Evolutionary conservation across 192 early-diverging fungal species (phyloP).

Genomic region (Coemansia sp.): DNA sequence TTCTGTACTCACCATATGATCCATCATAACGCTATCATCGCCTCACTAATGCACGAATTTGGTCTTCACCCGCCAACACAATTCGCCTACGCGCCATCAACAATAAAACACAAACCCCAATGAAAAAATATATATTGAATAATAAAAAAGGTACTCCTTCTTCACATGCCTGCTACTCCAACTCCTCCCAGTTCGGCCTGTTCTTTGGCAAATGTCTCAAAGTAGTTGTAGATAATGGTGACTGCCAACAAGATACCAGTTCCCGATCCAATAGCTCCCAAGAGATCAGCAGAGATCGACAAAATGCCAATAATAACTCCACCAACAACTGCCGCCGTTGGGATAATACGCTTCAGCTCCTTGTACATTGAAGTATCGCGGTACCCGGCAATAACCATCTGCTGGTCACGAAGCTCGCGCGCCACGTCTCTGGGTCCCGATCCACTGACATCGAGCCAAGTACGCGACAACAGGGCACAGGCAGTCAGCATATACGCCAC

Average conservation of each 20-base stretch:
- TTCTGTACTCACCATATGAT: slow-evolving; percentile 61
- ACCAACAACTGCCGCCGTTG: slow-evolving; percentile 96
- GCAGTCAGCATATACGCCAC: slow-evolving; percentile 92
- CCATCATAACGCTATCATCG: slow-evolving; percentile 58
- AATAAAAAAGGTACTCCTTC: neutral
- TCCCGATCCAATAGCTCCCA: slow-evolving; percentile 98
- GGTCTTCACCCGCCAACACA: slow-evolving; percentile 31
- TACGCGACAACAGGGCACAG: slow-evolving; percentile 96
- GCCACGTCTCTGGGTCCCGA: slow-evolving; percentile 98
- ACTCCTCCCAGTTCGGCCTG: slow-evolving; percentile 60
- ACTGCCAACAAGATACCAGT: slow-evolving; percentile 99
- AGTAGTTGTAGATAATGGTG: slow-evolving; percentile 99
- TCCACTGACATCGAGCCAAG: slow-evolving; percentile 99
- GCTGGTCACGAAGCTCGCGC: slow-evolving; percentile 96
- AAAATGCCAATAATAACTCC: slow-evolving; percentile 96
- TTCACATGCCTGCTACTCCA: slow-evolving; percentile 51
- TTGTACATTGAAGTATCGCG: slow-evolving; percentile 98
- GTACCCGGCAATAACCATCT: slow-evolving; percentile 92
- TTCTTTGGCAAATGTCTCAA: slow-evolving; percentile 97
- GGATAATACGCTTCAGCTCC: slow-evolving; percentile 99
- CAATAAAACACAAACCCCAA: slow-evolving; percentile 31
- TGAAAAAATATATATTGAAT: slow-evolving; percentile 5
- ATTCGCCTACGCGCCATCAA: slow-evolving; percentile 56
- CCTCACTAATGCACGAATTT: slow-evolving; percentile 43
- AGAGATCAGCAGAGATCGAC: slow-evolving; percentile 94